Evolutionary conservation across 768 basidiomycete species (phyloP).

Genomic region (Kwoniella dejecticola): DNA sequence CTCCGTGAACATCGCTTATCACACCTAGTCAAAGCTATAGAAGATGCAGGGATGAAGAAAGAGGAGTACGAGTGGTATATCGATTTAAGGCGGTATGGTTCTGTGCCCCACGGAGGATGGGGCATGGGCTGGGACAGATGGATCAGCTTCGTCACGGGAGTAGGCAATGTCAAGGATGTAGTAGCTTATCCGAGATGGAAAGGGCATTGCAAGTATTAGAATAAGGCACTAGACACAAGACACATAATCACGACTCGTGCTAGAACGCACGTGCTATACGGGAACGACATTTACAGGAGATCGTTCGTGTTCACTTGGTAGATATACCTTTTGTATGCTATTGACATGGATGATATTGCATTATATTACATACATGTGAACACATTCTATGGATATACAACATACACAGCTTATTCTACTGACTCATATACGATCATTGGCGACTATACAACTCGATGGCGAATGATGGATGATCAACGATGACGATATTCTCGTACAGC

Average conservation of each 20-base stretch:
- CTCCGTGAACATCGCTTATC: conserved; percentile 62
- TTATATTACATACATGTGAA: background rate
- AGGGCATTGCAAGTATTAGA: conserved; percentile 52
- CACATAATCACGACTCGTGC: too few relatives aligned
- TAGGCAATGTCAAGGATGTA: conserved; percentile 89
- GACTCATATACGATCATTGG: too few relatives aligned
- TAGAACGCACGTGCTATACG: too few relatives aligned
- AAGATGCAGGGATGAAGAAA: conserved; percentile 58
- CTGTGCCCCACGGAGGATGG: conserved; percentile 90
- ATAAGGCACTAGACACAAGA: background rate
- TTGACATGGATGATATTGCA: background rate
- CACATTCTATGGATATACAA: background rate
- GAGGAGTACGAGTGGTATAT: conserved; percentile 65
- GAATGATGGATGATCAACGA: too few relatives aligned
- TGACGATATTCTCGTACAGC: too few relatives aligned
- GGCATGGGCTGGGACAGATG: conserved; percentile 94
- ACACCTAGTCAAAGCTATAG: conserved; percentile 59
- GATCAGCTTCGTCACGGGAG: conserved; percentile 79
- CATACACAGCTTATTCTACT: too few relatives aligned
- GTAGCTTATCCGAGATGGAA: conserved; percentile 86
- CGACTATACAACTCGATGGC: too few relatives aligned
- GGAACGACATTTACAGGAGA: too few relatives aligned
- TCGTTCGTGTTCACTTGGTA: background rate
- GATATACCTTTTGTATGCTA: background rate
- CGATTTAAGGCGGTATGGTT: conserved; percentile 79